phyloP scores from a whole-genome alignment of 495 filamentous ascomycete genomes.

The Xylaria cubensis region DNA sequence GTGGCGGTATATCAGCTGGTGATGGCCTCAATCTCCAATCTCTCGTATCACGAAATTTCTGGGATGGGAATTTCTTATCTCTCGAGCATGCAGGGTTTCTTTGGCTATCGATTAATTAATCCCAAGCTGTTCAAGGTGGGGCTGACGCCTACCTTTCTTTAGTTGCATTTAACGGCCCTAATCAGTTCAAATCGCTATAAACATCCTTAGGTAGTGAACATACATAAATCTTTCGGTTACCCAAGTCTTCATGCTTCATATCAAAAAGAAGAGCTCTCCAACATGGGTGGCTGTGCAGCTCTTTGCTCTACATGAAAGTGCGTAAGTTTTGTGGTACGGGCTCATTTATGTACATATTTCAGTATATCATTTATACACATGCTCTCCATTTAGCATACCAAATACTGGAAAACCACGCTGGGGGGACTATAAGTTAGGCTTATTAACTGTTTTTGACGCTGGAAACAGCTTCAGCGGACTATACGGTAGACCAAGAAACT shows the following conservation, averaged over 20 bases:
- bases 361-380: background rate
- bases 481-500: constrained; percentile 16
- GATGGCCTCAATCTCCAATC: constrained; percentile 1
- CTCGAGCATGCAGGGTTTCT: background rate
- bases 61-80: constrained; percentile 13
- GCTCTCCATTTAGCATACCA: too few relatives aligned
- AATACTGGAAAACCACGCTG: background rate
- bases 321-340: too few relatives aligned
- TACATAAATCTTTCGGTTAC: background rate
- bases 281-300: too few relatives aligned
- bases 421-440: background rate
- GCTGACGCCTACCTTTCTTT: background rate
- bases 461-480: constrained; percentile 4
- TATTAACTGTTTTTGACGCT: background rate
- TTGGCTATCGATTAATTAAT: constrained; percentile 4
- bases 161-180: background rate
- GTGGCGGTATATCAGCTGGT: background rate
- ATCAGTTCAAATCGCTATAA: background rate
- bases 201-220: background rate
- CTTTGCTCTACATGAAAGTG: too few relatives aligned
- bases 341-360: background rate
- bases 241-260: too few relatives aligned
- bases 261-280: too few relatives aligned
- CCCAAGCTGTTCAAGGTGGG: background rate
- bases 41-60: constrained; percentile 7